These are phyloP conservation scores for Gyrodon lividus DNA, from an alignment of 768 basidiomycete species.

Conservation along the genomic window DNA sequence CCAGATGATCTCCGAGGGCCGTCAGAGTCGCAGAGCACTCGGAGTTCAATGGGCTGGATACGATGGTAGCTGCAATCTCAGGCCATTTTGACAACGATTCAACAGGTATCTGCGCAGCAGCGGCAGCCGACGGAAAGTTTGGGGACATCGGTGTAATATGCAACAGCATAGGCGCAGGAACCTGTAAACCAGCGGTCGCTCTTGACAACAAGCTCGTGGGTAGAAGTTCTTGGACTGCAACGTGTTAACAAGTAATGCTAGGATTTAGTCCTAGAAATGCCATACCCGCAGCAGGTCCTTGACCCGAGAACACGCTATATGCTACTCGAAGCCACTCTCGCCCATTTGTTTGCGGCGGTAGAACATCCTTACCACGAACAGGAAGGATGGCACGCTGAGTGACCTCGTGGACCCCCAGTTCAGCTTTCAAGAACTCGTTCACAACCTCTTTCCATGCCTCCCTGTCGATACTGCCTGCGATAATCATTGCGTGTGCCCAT, in stretches of 20 bases:
- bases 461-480: conserved; percentile 89
- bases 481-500: conserved; percentile 96
- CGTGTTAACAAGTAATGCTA: conserved; percentile 6
- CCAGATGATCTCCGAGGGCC: conserved; percentile 81
- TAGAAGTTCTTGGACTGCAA: conserved; percentile 70
- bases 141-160: conserved; percentile 62
- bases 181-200: conserved; percentile 38
- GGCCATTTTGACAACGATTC: conserved; percentile 78
- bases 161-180: conserved; percentile 31
- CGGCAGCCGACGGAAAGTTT: conserved; percentile 50
- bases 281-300: conserved; percentile 74
- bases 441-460: conserved; percentile 93
- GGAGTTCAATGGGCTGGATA: conserved; percentile 63
- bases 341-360: conserved; percentile 40
- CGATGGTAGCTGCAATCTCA: conserved; percentile 81
- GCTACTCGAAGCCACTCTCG: conserved; percentile 75
- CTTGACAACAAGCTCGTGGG: conserved; percentile 55
- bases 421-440: conserved; percentile 77
- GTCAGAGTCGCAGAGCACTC: conserved; percentile 78
- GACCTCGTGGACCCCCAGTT: conserved; percentile 52
- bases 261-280: conserved; percentile 6
- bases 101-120: conserved; percentile 48
- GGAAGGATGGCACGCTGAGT: conserved; percentile 11
- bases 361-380: conserved; percentile 19
- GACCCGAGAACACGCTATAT: conserved; percentile 83